Evolutionary conservation across 129 eudicot species (phyloP).

Genomic region (Flaveria sonorensis): DNA sequence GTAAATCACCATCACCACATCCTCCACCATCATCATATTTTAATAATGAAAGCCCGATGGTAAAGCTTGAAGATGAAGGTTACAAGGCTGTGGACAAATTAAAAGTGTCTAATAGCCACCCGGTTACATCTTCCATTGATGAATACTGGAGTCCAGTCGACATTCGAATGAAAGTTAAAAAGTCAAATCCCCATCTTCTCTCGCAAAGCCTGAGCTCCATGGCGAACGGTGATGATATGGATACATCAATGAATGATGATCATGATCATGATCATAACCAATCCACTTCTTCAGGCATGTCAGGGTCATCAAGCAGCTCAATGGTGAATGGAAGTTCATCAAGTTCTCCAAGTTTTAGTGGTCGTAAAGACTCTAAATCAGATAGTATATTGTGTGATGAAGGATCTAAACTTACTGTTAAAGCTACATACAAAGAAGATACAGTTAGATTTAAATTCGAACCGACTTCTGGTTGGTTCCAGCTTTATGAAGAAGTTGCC

Average conservation of each 20-base stretch:
- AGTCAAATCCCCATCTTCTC: conserved; percentile 29
- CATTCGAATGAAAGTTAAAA: conserved; percentile 29
- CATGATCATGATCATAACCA: conserved; percentile 41
- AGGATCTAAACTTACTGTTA: conserved; percentile 59
- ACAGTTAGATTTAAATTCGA: conserved; percentile 74
- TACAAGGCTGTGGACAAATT: conserved; percentile 35
- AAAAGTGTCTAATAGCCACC: conserved; percentile 21
- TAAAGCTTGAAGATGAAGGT: conserved; percentile 54
- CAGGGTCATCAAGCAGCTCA: conserved; percentile 73
- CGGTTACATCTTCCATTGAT: conserved; percentile 27
- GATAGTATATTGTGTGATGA: conserved; percentile 39
- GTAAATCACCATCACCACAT: conserved; percentile 33
- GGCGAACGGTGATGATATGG: conserved; percentile 43
- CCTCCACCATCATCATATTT: conserved; percentile 33
- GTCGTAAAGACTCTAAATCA: conserved; percentile 32
- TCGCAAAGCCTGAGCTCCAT: conserved; percentile 42
- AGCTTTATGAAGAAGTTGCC: conserved; percentile 81
- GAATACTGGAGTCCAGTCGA: conserved; percentile 30
- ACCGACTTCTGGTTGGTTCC: conserved; percentile 63
- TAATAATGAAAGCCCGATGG: conserved; percentile 28
- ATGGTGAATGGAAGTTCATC: conserved; percentile 65
- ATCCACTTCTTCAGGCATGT: conserved; percentile 63
- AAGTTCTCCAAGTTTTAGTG: conserved; percentile 52
- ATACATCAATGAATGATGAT: conserved; percentile 42
- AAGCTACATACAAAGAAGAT: conserved; percentile 73